Evolutionary conservation across 495 filamentous ascomycete genomes (phyloP).

Genomic region (Penicillium waksmanii): DNA sequence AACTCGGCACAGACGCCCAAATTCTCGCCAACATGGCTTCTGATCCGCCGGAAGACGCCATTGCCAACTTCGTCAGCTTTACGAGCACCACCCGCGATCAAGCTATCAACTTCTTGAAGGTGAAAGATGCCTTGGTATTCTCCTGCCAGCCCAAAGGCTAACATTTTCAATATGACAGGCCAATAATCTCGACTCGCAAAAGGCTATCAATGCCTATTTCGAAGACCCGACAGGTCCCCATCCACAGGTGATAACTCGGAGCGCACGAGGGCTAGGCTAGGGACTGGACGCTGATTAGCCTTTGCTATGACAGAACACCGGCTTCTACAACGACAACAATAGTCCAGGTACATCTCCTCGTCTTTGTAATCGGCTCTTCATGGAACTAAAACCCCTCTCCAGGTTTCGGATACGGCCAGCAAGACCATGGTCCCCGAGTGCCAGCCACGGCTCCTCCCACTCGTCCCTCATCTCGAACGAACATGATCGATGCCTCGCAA

Average conservation of each 20-base stretch:
- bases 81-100: slow-evolving; percentile 48
- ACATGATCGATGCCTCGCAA: slow-evolving; percentile 42
- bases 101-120: slow-evolving; percentile 54
- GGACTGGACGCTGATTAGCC: slow-evolving; percentile 16
- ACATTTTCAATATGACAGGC: slow-evolving; percentile 35
- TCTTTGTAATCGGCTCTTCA: neutral
- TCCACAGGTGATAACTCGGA: slow-evolving; percentile 31
- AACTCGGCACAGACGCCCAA: neutral
- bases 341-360: slow-evolving; percentile 16
- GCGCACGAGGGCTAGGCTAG: neutral
- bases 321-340: slow-evolving; percentile 31
- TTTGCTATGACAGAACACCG: slow-evolving; percentile 20
- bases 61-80: slow-evolving; percentile 51
- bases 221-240: slow-evolving; percentile 51
- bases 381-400: neutral
- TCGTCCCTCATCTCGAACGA: slow-evolving; percentile 70
- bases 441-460: slow-evolving; percentile 59
- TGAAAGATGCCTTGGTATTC: slow-evolving; percentile 16
- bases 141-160: slow-evolving; percentile 9
- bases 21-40: slow-evolving; percentile 36
- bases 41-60: slow-evolving; percentile 50
- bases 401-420: slow-evolving; percentile 62
- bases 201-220: slow-evolving; percentile 57
- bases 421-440: slow-evolving; percentile 50
- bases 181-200: slow-evolving; percentile 50